Evolutionary conservation across 2,329 filamentous ascomycete genomes (phyloP).

Genomic region (Microdochium paspali): DNA sequence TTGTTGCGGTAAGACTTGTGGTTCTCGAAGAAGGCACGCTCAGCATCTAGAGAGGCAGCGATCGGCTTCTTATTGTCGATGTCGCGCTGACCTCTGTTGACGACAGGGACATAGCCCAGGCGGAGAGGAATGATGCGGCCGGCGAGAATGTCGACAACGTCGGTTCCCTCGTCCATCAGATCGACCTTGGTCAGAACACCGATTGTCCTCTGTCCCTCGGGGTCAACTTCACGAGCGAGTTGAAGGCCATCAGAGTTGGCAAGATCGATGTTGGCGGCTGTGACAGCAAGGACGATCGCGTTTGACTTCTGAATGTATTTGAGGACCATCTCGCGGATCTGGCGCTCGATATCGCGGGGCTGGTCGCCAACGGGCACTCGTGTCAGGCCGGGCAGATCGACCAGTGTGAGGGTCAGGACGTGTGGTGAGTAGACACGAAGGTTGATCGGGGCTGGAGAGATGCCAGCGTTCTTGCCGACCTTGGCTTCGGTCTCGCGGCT

Average conservation of each 20-base stretch:
- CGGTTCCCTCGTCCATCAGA: constrained; percentile 96
- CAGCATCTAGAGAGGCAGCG: constrained; percentile 78
- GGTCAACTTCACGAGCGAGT: constrained; percentile 91
- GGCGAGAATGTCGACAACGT: constrained; percentile 96
- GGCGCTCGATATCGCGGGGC: constrained; percentile 89
- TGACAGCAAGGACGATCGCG: constrained; percentile 94
- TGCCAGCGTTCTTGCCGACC: constrained; percentile 91
- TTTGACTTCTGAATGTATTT: constrained; percentile 99
- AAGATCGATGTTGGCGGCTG: constrained; percentile 93
- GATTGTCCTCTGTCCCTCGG: constrained; percentile 94
- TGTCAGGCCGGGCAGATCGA: constrained; percentile 92
- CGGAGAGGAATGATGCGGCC: constrained; percentile 93
- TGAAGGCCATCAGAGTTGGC: constrained; percentile 98
- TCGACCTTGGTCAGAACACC: constrained; percentile 98
- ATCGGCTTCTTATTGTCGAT: constrained; percentile 98
- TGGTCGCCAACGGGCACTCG: constrained; percentile 96
- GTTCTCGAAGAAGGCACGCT: constrained; percentile 96
- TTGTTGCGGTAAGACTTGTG: constrained; percentile 99
- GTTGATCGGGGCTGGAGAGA: constrained; percentile 95
- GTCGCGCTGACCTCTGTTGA: constrained; percentile 95
- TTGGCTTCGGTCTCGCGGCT: constrained; percentile 93
- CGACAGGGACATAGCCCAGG: constrained; percentile 91
- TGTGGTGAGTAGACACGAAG: constrained; percentile 97
- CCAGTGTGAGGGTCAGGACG: constrained; percentile 90
- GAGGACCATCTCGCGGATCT: constrained; percentile 96